These are phyloP conservation scores for Monilinia aucupariae DNA, from an alignment of 2,329 filamentous ascomycete genomes.

Conservation along the genomic window DNA sequence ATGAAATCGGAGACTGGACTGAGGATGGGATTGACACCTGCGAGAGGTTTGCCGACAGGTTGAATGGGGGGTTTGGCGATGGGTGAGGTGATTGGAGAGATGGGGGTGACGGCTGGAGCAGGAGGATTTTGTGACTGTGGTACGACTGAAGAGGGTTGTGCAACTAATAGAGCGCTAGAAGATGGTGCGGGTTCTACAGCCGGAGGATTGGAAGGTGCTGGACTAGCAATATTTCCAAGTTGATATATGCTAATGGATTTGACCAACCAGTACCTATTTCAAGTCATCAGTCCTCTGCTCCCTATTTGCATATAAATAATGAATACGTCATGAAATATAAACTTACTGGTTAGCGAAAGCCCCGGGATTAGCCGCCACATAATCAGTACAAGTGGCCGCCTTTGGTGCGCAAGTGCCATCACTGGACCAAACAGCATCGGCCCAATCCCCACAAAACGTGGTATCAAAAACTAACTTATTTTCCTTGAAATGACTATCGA, in stretches of 20 bases:
- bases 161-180: not conserved
- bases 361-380: constrained; percentile 62
- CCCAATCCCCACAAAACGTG: constrained; percentile 84
- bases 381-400: constrained; percentile 63
- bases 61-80: too few relatives aligned
- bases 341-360: constrained; percentile 64
- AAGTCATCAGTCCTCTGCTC: not conserved
- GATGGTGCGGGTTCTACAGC: not conserved
- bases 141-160: not conserved
- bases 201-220: not conserved
- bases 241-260: constrained; percentile 1
- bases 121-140: not conserved
- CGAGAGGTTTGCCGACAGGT: not conserved
- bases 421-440: constrained; percentile 48
- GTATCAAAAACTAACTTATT: constrained; percentile 77
- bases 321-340: fast-evolving
- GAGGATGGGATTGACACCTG: not conserved
- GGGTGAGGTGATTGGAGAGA: not conserved
- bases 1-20: not conserved
- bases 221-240: not conserved
- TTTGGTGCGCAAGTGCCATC: constrained; percentile 44
- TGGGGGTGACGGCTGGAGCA: not conserved
- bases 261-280: not conserved
- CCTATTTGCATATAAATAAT: fast-evolving
- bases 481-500: constrained; percentile 61